Conservation (phyloP, 805 yeast species). For the Candida koratica region DNA sequence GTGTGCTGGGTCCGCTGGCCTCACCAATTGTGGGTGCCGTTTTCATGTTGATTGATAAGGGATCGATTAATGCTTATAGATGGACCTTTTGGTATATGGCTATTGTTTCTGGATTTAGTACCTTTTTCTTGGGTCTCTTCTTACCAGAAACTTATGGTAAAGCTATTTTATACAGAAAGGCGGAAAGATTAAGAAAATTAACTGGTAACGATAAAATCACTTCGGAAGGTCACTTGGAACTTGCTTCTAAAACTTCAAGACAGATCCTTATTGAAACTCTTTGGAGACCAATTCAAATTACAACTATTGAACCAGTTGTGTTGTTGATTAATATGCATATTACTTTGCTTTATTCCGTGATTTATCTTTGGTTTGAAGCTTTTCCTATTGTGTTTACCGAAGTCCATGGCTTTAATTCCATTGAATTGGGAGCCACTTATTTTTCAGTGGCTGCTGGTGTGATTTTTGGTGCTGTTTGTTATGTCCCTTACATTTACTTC, state of each 20-base stretch:
- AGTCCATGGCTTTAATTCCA: slow-evolving; percentile 43
- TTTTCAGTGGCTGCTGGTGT: slow-evolving; percentile 47
- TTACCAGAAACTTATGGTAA: slow-evolving; percentile 48
- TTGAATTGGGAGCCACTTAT: slow-evolving; percentile 48
- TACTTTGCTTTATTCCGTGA: slow-evolving; percentile 49
- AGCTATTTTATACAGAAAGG: slow-evolving; percentile 46
- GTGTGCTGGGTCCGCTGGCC: slow-evolving; percentile 51
- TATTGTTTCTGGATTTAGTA: slow-evolving; percentile 36
- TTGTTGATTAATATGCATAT: slow-evolving; percentile 49
- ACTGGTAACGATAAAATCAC: slow-evolving; percentile 48
- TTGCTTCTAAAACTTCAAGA: slow-evolving; percentile 17
- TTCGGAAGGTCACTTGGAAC: slow-evolving; percentile 37
- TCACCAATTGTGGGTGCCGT: slow-evolving; percentile 59
- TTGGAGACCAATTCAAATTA: slow-evolving; percentile 50
- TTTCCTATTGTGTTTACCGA: slow-evolving; percentile 48
- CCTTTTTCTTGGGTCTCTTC: slow-evolving; percentile 33
- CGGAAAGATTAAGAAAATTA: slow-evolving; percentile 41
- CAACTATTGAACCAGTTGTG: slow-evolving; percentile 54
- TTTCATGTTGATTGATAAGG: slow-evolving; percentile 43
- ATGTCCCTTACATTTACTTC: slow-evolving; percentile 25
- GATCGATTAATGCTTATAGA: slow-evolving; percentile 4
- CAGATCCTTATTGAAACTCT: slow-evolving; percentile 28
- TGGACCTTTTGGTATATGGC: slow-evolving; percentile 51
- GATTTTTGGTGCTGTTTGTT: slow-evolving; percentile 30
- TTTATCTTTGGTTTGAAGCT: slow-evolving; percentile 54